Evolutionary conservation across 2,329 filamentous ascomycete genomes (phyloP), one percentile per base, ranked within the genome.

Genomic region (Cladosporium sp.): DNA sequence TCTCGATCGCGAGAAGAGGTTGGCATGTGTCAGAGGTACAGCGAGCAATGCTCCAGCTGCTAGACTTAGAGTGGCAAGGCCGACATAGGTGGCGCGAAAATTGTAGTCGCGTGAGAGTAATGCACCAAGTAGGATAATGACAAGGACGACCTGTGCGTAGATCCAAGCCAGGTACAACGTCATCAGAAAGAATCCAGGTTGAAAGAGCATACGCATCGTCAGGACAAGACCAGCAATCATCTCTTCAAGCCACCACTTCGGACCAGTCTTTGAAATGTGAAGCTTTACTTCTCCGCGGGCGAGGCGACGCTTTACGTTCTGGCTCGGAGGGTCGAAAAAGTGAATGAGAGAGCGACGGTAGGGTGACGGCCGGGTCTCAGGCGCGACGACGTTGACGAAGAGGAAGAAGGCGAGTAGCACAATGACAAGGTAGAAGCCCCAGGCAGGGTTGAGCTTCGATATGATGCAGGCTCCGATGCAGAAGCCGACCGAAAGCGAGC

Each of bases 121-220:
- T 4, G 86, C 84, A 13, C 86, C 86, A 4, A 90, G 75, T 13
- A 83, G 72, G 53, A 87, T 74, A 55, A 90, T 86, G 54, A 89
- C 76, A 51, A 91, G 73, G 4, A 88, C 84, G 2, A 89, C 77
- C 62, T 90, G 84, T 2, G 84, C 85, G 66, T 90, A 89, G 43
- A 89, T 86, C 87, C 87, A 91, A 6, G 79, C 84, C 11, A 84
- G 74, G 66, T 91, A 91, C n/a, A 87, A 55, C 1, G 85, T 79
- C 63, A 91, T 74, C 31, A 89, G 70, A n/a, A 82, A 68, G 65
- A 90, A 91, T 0, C 87, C 87, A 3, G 84, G 80, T 64, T 91
- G 87, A 35, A 78, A 79, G 46, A 89, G 72, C 86, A 91, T 90
- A 61, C 84, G 81, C 16, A 79, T 66, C 44, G 79, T 83, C 42